Base-by-base conservation (phyloP, 257 asterid species). In the Fraxinus anomala region DNA sequence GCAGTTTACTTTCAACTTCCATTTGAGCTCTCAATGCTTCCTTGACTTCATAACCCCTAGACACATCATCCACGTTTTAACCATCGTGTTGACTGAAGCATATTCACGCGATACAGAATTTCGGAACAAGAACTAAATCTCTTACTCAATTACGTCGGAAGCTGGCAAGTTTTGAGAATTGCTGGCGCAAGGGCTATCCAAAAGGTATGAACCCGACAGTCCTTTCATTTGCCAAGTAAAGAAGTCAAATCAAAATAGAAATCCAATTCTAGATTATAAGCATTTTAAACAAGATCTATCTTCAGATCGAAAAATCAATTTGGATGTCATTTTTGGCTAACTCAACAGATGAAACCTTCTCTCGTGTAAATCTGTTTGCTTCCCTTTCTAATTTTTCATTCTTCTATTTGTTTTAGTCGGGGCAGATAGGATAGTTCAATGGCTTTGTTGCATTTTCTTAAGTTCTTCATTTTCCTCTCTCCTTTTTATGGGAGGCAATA, bases 1-100 rank as follows among this genome's bases (percentile, higher is more conserved):
- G 97, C 23, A 93, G 89, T 82, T 93, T 88, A 81, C 97, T 93
- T 79, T 93, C 94, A 79, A 93, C 97, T 88, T 93, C 97, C 97
- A 93, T 93, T 75, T 93, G 97, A 65, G 92, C 97, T 88, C 97
- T 86, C 80, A 93, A 79, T 36, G 97, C 97, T 87, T 93, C 97
- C 89, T 93, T 93, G 44, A 93, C 97, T 88, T 89, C 97, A 82
- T 89, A 90, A 77, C 97, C 97, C 91, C 97, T 93, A 79, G 5
- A 70, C 76, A 83, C 80, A 76, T 81, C 74, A 79, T 74, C 28
- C 76, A 75, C 56, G 44, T 56, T 70, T 76, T 73, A 74, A 40
- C 69, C 54, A 49, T 21, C 16, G 16, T 68, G 31, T 63, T 61
- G 67, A 61, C 65, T 33, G 28, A 21, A 73, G 73, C 74, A 69